Evolutionary conservation across 805 yeast genomes (phyloP).

Genomic region (Blastobotrys peoriensis): DNA sequence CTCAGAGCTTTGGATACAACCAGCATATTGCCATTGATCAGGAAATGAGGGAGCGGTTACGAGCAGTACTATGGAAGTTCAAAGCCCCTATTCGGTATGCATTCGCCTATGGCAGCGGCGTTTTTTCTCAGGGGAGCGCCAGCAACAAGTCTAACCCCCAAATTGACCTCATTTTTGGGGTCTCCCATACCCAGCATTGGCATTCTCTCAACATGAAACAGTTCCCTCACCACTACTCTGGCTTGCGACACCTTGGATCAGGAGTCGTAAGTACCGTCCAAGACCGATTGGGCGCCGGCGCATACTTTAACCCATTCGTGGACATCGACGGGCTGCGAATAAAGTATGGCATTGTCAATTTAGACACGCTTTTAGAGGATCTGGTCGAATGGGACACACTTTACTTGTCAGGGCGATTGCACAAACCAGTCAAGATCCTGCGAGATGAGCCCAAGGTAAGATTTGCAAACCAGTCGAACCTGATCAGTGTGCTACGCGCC

Average conservation of each 20-base stretch:
- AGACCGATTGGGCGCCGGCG: slow-evolving; percentile 69
- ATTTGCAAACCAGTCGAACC: slow-evolving; percentile 67
- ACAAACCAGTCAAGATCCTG: slow-evolving; percentile 81
- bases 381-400: slow-evolving; percentile 78
- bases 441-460: slow-evolving; percentile 58
- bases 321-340: slow-evolving; percentile 52
- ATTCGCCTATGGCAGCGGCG: slow-evolving; percentile 95
- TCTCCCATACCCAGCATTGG: slow-evolving; percentile 67
- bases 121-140: slow-evolving; percentile 63
- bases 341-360: slow-evolving; percentile 82
- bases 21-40: slow-evolving; percentile 46
- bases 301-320: slow-evolving; percentile 89
- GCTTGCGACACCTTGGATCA: slow-evolving; percentile 54
- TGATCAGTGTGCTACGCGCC: slow-evolving; percentile 69
- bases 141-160: slow-evolving; percentile 47
- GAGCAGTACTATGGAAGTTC: slow-evolving; percentile 49
- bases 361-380: slow-evolving; percentile 56
- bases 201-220: slow-evolving; percentile 65
- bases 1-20: slow-evolving; percentile 53
- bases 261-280: slow-evolving; percentile 52
- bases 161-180: slow-evolving; percentile 80
- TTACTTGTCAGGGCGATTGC: slow-evolving; percentile 87
- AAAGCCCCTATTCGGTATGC: slow-evolving; percentile 70
- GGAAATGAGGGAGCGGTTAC: slow-evolving; percentile 40
- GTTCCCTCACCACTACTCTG: slow-evolving; percentile 73